Base-by-base conservation (phyloP, 768 basidiomycete species). In the Suillus plorans region DNA sequence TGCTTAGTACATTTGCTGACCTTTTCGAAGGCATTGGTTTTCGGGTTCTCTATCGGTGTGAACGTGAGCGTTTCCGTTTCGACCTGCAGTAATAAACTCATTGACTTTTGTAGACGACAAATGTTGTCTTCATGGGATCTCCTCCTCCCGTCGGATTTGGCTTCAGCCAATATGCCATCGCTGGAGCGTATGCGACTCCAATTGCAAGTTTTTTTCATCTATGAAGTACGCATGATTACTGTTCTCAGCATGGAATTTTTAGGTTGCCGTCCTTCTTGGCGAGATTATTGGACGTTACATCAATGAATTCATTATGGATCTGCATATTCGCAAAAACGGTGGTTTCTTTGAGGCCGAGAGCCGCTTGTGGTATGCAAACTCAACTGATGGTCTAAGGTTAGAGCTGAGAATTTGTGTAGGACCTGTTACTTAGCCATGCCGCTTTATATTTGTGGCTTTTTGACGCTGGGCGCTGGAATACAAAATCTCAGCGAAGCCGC, bases 301-400 rank as follows among this genome's bases (percentile, higher is more conserved):
- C 50, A 86, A 87, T 64, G 85, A 87, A 62, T 76, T 76, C 71
- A 79, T 85, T 44, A 81, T 84, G 73, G 75, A 78, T 62, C 25
- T 74, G n/a, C 76, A 71, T 50, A 82, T 84, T 67, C 76, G 81
- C 18, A 68, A 78, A 36, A 84, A 85, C 69, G 67, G 72, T 0
- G 86, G 86, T 53, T 80, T 87, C 55, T 86, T 86, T 72, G 80
- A 81, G 61, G 82, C 86, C 2, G 86, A 87, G 71, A 79, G 67
- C 64, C 78, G 81, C 18, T 58, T 82, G 28, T 81, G 80, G 80
- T 79, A 58, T 44, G 77, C 73, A 16, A 6, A 49, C 16, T 44
- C 37, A 28, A 37, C 8, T 18, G 18, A 28, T 31, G 28, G 28
- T 52, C 14, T 31, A 10, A 31, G 8, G 9, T 3, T 25, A 18